Evolutionary conservation across 2,329 filamentous ascomycete genomes (phyloP).

Genomic region (Aureobasidium sp.): DNA sequence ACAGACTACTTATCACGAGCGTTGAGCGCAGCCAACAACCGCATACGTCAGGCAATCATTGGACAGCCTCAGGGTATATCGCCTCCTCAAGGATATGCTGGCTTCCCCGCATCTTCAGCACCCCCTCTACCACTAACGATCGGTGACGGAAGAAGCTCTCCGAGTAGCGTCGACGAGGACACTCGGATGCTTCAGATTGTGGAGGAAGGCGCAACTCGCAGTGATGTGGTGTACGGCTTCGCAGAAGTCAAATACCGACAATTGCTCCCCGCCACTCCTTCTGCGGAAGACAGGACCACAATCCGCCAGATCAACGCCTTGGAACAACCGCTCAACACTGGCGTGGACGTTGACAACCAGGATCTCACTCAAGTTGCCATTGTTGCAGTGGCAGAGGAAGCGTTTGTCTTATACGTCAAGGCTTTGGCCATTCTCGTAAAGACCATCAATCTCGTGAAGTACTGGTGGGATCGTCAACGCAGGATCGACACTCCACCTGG

Average conservation of each 20-base stretch:
- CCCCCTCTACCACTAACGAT: slow-evolving; percentile 61
- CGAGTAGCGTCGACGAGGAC: slow-evolving; percentile 67
- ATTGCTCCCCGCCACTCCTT: slow-evolving; percentile 81
- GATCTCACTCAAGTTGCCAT: slow-evolving; percentile 80
- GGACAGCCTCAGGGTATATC: slow-evolving; percentile 62
- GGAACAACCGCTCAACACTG: slow-evolving; percentile 34
- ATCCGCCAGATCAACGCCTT: slow-evolving; percentile 47
- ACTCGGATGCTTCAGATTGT: slow-evolving; percentile 69
- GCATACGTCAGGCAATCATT: slow-evolving; percentile 52
- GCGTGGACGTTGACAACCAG: slow-evolving; percentile 56
- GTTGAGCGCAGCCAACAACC: slow-evolving; percentile 81
- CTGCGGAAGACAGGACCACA: slow-evolving; percentile 63
- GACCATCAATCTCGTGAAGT: slow-evolving; percentile 88
- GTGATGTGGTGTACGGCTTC: slow-evolving; percentile 94
- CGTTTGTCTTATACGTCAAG: slow-evolving; percentile 92
- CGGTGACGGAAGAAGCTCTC: slow-evolving; percentile 52
- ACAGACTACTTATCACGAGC: slow-evolving; percentile 92
- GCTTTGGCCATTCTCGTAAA: slow-evolving; percentile 82
- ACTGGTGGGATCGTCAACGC: slow-evolving; percentile 63
- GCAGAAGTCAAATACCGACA: slow-evolving; percentile 98
- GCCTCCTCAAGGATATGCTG: slow-evolving; percentile 67
- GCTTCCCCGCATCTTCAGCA: slow-evolving; percentile 78
- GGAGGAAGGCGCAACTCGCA: slow-evolving; percentile 85
- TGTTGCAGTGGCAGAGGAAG: slow-evolving; percentile 84
- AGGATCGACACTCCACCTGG: slow-evolving; percentile 16